phyloP scores from a whole-genome alignment of 2,329 filamentous ascomycete species.

The Stachybotrys chlorohalonatus region DNA sequence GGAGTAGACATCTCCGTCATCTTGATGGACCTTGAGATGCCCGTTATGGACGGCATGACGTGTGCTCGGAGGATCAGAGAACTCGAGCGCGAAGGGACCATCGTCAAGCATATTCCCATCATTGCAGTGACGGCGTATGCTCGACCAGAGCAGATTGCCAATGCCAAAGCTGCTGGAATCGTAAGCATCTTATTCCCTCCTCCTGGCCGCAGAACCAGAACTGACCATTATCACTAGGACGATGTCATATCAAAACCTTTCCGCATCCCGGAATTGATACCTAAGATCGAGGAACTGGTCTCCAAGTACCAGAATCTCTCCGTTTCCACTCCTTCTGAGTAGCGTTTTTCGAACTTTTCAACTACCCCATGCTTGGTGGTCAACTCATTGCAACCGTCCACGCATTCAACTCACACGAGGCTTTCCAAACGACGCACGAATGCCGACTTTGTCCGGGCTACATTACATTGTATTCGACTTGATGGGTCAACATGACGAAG shows the following conservation, averaged over 20 bases:
- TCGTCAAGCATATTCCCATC: slow-evolving; percentile 61
- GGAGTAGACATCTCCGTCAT: slow-evolving; percentile 55
- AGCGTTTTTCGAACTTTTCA: background rate
- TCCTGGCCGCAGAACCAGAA: background rate
- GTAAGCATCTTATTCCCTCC: slow-evolving; percentile 29
- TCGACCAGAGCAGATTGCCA: slow-evolving; percentile 62
- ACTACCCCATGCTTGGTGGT: background rate
- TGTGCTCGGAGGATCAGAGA: slow-evolving; percentile 62
- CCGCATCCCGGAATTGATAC: slow-evolving; percentile 60
- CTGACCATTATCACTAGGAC: slow-evolving; percentile 34
- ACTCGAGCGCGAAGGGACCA: slow-evolving; percentile 52
- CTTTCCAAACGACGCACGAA: too few relatives aligned
- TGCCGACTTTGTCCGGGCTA: too few relatives aligned
- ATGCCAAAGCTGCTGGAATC: slow-evolving; percentile 64
- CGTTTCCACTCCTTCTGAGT: slow-evolving; percentile 7
- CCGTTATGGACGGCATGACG: slow-evolving; percentile 72
- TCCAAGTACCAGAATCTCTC: slow-evolving; percentile 27
- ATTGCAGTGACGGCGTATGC: slow-evolving; percentile 81
- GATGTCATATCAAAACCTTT: slow-evolving; percentile 76
- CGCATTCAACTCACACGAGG: too few relatives aligned
- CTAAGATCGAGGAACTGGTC: slow-evolving; percentile 54
- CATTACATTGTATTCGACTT: background rate
- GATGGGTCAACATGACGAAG: background rate
- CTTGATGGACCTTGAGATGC: slow-evolving; percentile 78
- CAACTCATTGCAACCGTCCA: too few relatives aligned